A percentile compares a stretch with the other conserved stretches of the same genome.
phyloP scores from a whole-genome alignment of 2,329 filamentous ascomycete species.

The Cryphonectria parasitica region DNA sequence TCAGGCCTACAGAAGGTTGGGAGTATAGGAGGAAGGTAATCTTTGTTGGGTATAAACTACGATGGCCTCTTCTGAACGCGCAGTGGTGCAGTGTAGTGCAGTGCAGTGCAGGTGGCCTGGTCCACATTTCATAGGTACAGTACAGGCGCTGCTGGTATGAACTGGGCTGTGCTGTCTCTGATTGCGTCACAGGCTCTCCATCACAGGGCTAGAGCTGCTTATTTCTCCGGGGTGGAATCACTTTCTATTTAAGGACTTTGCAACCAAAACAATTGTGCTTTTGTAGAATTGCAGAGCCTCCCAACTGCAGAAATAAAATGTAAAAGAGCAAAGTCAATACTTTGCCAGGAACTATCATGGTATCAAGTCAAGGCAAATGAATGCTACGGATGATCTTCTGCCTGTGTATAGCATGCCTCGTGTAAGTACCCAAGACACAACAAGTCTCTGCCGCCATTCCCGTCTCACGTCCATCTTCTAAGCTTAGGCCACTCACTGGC shows the following conservation, averaged over 20 bases:
- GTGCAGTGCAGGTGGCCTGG: neutral
- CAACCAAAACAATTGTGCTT: neutral
- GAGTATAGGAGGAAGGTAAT: slow-evolving; percentile 16
- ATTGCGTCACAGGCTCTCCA: slow-evolving; percentile 27
- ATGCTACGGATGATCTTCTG: neutral
- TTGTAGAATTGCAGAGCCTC: neutral
- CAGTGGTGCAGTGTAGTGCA: neutral
- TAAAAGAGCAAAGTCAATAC: neutral
- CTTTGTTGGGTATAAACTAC: slow-evolving; percentile 11
- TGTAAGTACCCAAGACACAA: slow-evolving; percentile 1
- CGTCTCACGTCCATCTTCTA: neutral
- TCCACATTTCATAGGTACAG: neutral
- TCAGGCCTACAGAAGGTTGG: neutral
- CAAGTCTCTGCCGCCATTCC: neutral
- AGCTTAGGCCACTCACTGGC: slow-evolving; percentile 2
- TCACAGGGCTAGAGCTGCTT: slow-evolving; percentile 1
- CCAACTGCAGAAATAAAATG: neutral
- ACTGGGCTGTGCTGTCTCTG: slow-evolving; percentile 14
- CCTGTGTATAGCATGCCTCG: neutral
- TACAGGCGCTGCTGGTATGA: slow-evolving; percentile 5
- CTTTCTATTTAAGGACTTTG: neutral
- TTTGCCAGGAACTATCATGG: neutral
- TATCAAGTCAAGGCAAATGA: neutral
- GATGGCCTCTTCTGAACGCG: neutral
- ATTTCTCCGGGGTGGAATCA: slow-evolving; percentile 8